phyloP scores from a whole-genome alignment of 1,139 yeast genomes.

The Pichia sp. region DNA sequence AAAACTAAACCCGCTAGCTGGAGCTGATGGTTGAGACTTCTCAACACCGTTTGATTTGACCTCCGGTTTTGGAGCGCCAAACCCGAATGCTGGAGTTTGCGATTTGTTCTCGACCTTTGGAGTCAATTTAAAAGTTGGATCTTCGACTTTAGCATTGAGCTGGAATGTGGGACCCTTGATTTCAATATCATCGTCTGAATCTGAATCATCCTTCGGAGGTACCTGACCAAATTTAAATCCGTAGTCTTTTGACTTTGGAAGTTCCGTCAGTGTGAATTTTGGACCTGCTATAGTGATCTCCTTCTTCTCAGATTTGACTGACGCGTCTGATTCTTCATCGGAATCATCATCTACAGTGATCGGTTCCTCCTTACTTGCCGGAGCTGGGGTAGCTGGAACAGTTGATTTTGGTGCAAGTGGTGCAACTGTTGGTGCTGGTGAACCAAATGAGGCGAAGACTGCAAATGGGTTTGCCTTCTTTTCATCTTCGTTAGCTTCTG shows the following conservation, averaged over 20 bases:
- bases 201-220: slow-evolving; percentile 38
- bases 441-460: slow-evolving; percentile 9
- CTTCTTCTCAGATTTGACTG: too few species aligned
- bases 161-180: slow-evolving; percentile 63
- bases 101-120: slow-evolving; percentile 2
- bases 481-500: slow-evolving; percentile 1
- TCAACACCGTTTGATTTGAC: too few species aligned
- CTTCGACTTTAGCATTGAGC: slow-evolving; percentile 32
- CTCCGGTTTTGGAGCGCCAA: slow-evolving; percentile 1
- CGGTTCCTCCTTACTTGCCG: too few species aligned
- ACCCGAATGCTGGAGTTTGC: not conserved
- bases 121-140: slow-evolving; percentile 21
- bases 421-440: slow-evolving; percentile 11
- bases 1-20: too few species aligned
- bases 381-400: not conserved
- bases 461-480: slow-evolving; percentile 14
- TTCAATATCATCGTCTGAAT: slow-evolving; percentile 49
- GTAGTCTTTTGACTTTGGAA: slow-evolving; percentile 49
- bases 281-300: slow-evolving; percentile 61
- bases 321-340: too few species aligned
- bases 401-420: slow-evolving; percentile 3
- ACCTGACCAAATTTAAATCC: slow-evolving; percentile 54
- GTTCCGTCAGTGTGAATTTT: slow-evolving; percentile 40
- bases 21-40: too few species aligned
- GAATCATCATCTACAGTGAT: slow-evolving; percentile 25